phyloP scores from a whole-genome alignment of 2,329 filamentous ascomycete genomes.

The Chaetothyriales sp. region DNA sequence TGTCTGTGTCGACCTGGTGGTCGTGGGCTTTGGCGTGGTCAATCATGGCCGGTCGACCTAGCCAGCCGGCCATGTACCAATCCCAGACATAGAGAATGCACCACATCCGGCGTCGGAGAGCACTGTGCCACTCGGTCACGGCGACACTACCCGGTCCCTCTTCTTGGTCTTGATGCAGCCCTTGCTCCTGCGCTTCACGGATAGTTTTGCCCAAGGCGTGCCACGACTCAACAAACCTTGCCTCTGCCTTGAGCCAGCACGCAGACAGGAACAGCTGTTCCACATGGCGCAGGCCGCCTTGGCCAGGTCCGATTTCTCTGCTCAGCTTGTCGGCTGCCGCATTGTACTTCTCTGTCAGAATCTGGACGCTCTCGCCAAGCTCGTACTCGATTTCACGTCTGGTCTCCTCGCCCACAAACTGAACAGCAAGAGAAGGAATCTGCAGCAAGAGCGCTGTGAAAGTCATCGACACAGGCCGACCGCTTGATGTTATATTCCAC shows the following conservation, averaged over 20 bases:
- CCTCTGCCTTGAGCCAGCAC: conserved; percentile 34
- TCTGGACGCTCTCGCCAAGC: conserved; percentile 26
- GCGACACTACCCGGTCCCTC: conserved; percentile 22
- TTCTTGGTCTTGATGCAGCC: conserved; percentile 32
- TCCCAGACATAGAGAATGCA: conserved; percentile 34
- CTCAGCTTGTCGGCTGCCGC: conserved; percentile 30
- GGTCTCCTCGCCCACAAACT: conserved; percentile 26
- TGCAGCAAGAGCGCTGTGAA: conserved; percentile 35
- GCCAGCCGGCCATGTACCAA: conserved; percentile 33
- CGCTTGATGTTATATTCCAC: conserved; percentile 27
- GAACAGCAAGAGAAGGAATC: conserved; percentile 32
- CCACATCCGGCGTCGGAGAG: conserved; percentile 33
- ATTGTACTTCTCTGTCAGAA: conserved; percentile 29
- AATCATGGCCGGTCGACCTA: conserved; percentile 32
- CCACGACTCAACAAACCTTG: conserved; percentile 35
- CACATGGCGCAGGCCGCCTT: conserved; percentile 31
- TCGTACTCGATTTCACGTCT: conserved; percentile 32
- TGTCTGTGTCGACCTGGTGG: conserved; percentile 7
- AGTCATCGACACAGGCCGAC: conserved; percentile 25
- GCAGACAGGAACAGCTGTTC: conserved; percentile 36
- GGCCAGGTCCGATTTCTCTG: conserved; percentile 28
- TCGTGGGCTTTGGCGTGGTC: conserved; percentile 24
- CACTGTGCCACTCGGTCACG: conserved; percentile 31
- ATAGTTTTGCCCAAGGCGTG: conserved; percentile 31
- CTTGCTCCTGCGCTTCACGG: conserved; percentile 35